Percentiles rank a stretch among this genome's conserved stretches.
Conservation (phyloP, 2,329 filamentous ascomycete species). For the Cladophialophora carrionii region DNA sequence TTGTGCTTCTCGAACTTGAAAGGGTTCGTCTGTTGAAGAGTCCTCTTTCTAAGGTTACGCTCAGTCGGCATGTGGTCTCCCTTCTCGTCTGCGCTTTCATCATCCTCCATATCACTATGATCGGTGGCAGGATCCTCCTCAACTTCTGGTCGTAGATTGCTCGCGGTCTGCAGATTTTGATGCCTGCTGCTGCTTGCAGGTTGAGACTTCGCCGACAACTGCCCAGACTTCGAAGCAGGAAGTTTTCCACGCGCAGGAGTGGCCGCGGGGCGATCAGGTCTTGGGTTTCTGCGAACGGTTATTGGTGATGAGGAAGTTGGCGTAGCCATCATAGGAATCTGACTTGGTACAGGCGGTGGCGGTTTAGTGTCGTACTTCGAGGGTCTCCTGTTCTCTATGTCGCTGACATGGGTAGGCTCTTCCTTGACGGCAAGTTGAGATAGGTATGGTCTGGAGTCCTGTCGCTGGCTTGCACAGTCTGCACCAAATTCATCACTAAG, state of each 20-base stretch:
- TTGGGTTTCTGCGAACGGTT: neutral
- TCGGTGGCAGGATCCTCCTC: too few species aligned
- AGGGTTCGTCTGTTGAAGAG: slow-evolving; percentile 30
- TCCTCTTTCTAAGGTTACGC: slow-evolving; percentile 29
- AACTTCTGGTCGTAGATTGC: too few species aligned
- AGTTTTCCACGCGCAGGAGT: neutral
- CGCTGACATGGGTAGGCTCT: neutral
- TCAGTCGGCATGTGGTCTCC: neutral
- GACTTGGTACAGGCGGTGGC: neutral
- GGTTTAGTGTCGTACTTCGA: slow-evolving; percentile 14
- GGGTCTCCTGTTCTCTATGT: neutral
- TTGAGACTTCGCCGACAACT: neutral
- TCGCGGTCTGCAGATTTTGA: neutral
- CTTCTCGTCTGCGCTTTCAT: slow-evolving; percentile 2
- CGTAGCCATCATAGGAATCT: neutral
- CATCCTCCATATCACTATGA: neutral
- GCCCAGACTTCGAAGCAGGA: neutral
- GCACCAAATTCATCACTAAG: neutral
- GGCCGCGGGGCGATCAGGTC: neutral
- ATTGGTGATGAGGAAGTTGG: neutral
- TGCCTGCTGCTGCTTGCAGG: neutral
- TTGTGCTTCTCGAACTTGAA: slow-evolving; percentile 34
- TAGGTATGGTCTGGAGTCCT: neutral
- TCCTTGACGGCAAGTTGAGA: neutral
- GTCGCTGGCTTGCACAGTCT: neutral